phyloP scores from a whole-genome alignment of 257 asterid species.

The Leonotis leonurus region DNA sequence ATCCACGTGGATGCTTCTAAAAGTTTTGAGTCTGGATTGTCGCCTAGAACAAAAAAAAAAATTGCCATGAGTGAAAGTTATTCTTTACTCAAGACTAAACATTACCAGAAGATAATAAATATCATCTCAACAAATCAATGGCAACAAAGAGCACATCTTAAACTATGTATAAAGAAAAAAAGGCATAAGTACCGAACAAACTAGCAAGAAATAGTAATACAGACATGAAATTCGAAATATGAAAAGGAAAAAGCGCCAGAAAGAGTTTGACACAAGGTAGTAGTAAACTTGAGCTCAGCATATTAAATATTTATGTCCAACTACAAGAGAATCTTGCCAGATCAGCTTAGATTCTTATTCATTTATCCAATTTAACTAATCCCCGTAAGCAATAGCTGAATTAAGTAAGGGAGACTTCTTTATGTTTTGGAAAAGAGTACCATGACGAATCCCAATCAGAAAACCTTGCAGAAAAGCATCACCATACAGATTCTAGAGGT shows the following conservation, averaged over 20 bases:
- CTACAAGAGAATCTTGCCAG: background rate
- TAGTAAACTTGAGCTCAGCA: background rate
- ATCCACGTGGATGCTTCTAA: constrained; percentile 68
- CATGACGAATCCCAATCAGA: background rate
- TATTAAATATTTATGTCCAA: background rate
- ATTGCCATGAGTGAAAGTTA: background rate
- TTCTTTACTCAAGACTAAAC: constrained; percentile 6
- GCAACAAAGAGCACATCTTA: constrained; percentile 2
- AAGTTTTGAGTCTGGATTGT: constrained; percentile 47
- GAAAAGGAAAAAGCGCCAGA: background rate
- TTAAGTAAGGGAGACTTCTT: background rate
- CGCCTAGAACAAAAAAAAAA: constrained; percentile 42
- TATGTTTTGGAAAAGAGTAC: background rate
- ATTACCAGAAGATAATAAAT: background rate
- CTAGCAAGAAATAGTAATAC: constrained; percentile 4
- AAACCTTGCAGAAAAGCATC: constrained; percentile 1
- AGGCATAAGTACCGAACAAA: background rate
- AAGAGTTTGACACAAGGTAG: background rate
- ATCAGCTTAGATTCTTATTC: constrained; percentile 1
- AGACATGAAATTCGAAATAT: background rate
- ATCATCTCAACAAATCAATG: background rate
- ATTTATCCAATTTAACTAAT: background rate
- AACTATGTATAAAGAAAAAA: background rate
- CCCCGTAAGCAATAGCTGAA: background rate
- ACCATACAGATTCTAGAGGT: background rate